Evolutionary conservation across 176 grass and related monocot genomes (phyloP).

Genomic region (Urochloa ruziziensis): DNA sequence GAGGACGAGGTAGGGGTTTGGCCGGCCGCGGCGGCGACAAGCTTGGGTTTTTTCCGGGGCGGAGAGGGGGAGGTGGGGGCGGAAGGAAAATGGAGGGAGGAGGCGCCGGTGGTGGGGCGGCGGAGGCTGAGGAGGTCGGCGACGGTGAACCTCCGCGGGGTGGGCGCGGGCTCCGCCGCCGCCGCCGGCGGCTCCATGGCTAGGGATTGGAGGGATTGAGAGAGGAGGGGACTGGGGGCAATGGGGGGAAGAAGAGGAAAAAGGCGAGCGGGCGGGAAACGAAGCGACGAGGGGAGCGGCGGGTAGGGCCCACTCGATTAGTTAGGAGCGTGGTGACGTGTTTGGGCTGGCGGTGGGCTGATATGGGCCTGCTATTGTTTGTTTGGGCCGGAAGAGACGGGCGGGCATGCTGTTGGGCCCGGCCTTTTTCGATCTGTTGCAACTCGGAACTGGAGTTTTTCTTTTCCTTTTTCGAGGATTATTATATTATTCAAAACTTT

Average conservation of each 20-base stretch:
- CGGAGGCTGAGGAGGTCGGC: slow-evolving; percentile 59
- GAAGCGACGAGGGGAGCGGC: background rate
- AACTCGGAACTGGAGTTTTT: no score
- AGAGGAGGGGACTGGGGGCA: background rate
- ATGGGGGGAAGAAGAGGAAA: no score
- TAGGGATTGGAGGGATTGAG: slow-evolving; percentile 28
- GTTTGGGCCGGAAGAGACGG: background rate
- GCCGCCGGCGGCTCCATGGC: slow-evolving; percentile 15
- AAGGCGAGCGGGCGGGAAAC: slow-evolving; percentile 24
- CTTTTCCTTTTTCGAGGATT: no score
- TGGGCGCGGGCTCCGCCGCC: slow-evolving; percentile 21
- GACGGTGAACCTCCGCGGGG: slow-evolving; percentile 40
- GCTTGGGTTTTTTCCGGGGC: slow-evolving; percentile 49
- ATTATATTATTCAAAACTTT: no score
- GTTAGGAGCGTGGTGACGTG: background rate
- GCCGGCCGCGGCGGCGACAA: background rate
- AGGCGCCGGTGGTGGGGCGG: slow-evolving; percentile 51
- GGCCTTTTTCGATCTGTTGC: no score
- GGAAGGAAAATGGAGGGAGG: slow-evolving; percentile 32
- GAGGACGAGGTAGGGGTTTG: slow-evolving; percentile 20
- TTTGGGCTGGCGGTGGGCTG: background rate
- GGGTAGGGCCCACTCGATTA: background rate
- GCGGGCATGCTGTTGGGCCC: no score
- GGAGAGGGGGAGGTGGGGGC: background rate
- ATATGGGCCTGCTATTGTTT: background rate